Evolutionary conservation across 2,329 filamentous ascomycete genomes (phyloP).

Genomic region (Sphaerostilbella broomeana): DNA sequence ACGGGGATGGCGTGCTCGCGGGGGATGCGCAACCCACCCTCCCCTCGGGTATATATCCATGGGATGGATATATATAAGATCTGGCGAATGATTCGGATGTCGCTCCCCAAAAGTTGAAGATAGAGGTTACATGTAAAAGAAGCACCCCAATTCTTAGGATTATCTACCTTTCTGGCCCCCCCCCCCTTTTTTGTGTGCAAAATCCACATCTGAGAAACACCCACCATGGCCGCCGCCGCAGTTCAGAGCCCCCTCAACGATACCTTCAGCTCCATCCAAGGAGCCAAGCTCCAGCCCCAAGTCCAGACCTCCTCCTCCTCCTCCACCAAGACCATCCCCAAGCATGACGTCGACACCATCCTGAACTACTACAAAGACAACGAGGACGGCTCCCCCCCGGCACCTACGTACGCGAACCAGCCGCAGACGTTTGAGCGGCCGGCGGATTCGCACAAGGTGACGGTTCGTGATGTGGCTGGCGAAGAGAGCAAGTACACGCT

Average conservation of each 20-base stretch:
- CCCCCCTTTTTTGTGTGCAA: no score
- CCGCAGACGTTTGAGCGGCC: slow-evolving; percentile 31
- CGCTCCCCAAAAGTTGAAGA: no score
- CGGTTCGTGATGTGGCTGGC: slow-evolving; percentile 31
- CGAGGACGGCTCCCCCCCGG: slow-evolving; percentile 35
- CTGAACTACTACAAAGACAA: slow-evolving; percentile 36
- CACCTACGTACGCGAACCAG: slow-evolving; percentile 27
- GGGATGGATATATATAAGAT: slow-evolving; percentile 1
- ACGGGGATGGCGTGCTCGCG: slow-evolving; percentile 21
- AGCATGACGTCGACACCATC: slow-evolving; percentile 27
- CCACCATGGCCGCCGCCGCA: slow-evolving; percentile 21
- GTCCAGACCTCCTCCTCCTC: not conserved
- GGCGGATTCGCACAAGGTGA: slow-evolving; percentile 21
- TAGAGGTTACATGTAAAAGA: no score
- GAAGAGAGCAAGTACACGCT: slow-evolving; percentile 30
- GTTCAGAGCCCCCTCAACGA: slow-evolving; percentile 14
- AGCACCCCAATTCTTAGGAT: no score
- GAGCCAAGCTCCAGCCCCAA: slow-evolving; percentile 9
- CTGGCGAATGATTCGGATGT: no score
- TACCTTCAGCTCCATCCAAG: slow-evolving; percentile 9
- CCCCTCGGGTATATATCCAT: no score
- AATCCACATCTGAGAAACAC: not conserved
- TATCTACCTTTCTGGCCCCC: no score
- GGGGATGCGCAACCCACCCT: slow-evolving; percentile 7
- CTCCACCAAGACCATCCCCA: slow-evolving; percentile 7